Percentiles rank a stretch among this genome's conserved stretches.
These are phyloP conservation scores for Penicillium roqueforti DNA, from an alignment of 495 filamentous ascomycete species.

Conservation along the genomic window DNA sequence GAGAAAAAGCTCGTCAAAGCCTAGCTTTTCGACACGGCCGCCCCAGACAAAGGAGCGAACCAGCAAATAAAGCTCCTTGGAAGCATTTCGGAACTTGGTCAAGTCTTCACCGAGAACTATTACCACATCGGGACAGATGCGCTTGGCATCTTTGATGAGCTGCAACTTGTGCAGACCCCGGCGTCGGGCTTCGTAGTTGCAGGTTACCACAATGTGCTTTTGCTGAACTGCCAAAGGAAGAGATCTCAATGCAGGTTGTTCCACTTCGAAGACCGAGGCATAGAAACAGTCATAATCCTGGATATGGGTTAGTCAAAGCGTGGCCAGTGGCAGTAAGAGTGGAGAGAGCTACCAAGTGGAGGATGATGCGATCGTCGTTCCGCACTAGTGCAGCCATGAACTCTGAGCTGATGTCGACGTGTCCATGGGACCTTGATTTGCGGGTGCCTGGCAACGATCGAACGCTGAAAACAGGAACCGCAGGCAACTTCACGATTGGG, in stretches of 20 bases:
- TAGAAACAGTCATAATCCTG: slow-evolving; percentile 96
- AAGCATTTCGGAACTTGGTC: slow-evolving; percentile 77
- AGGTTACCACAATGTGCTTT: slow-evolving; percentile 91
- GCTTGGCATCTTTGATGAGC: slow-evolving; percentile 74
- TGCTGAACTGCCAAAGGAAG: slow-evolving; percentile 73
- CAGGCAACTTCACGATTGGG: too few species aligned
- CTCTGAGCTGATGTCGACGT: slow-evolving; percentile 2
- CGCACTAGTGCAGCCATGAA: slow-evolving; percentile 46
- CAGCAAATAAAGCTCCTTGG: slow-evolving; percentile 71
- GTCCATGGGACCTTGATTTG: slow-evolving; percentile 12
- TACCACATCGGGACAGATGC: slow-evolving; percentile 76
- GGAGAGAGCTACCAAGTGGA: slow-evolving; percentile 67
- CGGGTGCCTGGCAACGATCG: background rate
- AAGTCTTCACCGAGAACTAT: slow-evolving; percentile 86
- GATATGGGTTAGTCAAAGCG: slow-evolving; percentile 5
- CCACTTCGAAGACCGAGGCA: slow-evolving; percentile 79
- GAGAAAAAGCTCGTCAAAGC: slow-evolving; percentile 79
- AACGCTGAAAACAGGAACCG: background rate
- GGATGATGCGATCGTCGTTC: slow-evolving; percentile 64
- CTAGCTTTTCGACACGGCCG: slow-evolving; percentile 68
- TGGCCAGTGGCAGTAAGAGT: background rate
- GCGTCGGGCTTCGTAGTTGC: slow-evolving; percentile 83
- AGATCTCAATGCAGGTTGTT: slow-evolving; percentile 66
- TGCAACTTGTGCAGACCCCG: slow-evolving; percentile 80
- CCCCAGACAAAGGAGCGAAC: slow-evolving; percentile 70